Base-by-base conservation (phyloP, 176 grass and related monocot species). In the Triticum monococcum region DNA sequence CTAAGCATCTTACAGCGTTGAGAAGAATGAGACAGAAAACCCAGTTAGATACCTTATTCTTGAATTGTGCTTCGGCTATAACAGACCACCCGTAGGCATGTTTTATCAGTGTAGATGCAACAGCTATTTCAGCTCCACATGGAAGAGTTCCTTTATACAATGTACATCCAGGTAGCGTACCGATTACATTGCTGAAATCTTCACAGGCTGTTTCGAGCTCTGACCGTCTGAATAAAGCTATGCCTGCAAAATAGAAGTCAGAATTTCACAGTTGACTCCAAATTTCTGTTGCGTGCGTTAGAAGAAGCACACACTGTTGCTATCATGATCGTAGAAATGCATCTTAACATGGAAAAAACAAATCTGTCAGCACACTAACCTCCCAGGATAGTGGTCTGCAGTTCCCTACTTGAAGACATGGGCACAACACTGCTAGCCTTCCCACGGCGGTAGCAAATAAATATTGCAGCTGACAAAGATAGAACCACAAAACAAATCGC, bases 111-210 rank as follows among this genome's bases (percentile, higher is more conserved):
- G 92, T 91, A 69, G 90, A 96, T 46, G 82, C 84, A 35, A 96
- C 92, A 79, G 92, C 91, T 85, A 98, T 96, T 94, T 98, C 97
- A 1, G 87, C 89, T 73, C 94, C 92, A 84, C 72, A 91, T 45
- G 94, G 91, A 9, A 98, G 97, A 81, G 88, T 98, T 78, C 97
- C 94, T 79, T 98, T 98, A 86, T 92, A 98, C 79, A 98, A 50
- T 86, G 40, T 79, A 46, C 20, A 86, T 80, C 86, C 87, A 68
- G 86, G 88, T 50, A 92, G 64, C 52, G 84, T 85, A 83, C 61
- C 90, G 85, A 98, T 87, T 81, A 96, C 83, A 30, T 98, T 96
- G 82, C 94, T 94, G 86, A 98, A 96, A 91, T 85, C 82, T 88
- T 98, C 97, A 90, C 97, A 94, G 4, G 94, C 94, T 66, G 54